phyloP scores from a whole-genome alignment of 2,329 filamentous ascomycete genomes.

The Beauveria australis region DNA sequence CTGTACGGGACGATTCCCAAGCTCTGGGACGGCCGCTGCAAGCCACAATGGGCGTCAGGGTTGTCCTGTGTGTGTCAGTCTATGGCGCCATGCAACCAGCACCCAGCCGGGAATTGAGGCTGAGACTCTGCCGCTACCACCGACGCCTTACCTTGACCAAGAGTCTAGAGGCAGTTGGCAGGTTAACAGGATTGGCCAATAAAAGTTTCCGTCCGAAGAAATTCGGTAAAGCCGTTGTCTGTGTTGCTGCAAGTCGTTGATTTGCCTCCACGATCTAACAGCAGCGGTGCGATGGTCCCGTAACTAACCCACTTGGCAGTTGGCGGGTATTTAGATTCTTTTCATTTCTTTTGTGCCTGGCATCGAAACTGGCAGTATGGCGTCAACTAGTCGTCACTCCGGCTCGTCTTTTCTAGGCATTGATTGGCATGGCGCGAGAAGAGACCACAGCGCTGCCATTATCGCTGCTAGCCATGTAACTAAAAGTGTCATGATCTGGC shows the following conservation, averaged over 20 bases:
- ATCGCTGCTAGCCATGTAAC: not conserved
- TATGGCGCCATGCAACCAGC: not conserved
- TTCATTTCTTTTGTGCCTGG: not conserved
- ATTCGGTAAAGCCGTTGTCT: conserved; percentile 1
- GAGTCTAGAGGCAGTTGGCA: not conserved
- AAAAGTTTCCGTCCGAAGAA: not conserved
- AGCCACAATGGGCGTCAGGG: not conserved
- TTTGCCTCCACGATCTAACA: not conserved
- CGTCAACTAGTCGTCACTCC: not conserved
- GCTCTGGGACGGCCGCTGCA: not conserved
- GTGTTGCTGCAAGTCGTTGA: not conserved
- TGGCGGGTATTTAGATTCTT: not conserved
- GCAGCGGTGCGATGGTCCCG: not conserved
- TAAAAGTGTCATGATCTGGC: not conserved
- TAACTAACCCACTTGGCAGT: not conserved
- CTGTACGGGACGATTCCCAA: not conserved
- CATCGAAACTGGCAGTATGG: not conserved
- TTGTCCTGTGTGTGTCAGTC: not conserved
- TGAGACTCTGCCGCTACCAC: not conserved
- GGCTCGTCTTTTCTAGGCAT: not conserved
- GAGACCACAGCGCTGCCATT: not conserved
- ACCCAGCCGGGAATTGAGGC: not conserved
- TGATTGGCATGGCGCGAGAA: not conserved
- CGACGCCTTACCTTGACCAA: not conserved
- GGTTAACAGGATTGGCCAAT: not conserved